Base-by-base conservation (phyloP, 2,329 filamentous ascomycete species). In the Penicillium sp. region DNA sequence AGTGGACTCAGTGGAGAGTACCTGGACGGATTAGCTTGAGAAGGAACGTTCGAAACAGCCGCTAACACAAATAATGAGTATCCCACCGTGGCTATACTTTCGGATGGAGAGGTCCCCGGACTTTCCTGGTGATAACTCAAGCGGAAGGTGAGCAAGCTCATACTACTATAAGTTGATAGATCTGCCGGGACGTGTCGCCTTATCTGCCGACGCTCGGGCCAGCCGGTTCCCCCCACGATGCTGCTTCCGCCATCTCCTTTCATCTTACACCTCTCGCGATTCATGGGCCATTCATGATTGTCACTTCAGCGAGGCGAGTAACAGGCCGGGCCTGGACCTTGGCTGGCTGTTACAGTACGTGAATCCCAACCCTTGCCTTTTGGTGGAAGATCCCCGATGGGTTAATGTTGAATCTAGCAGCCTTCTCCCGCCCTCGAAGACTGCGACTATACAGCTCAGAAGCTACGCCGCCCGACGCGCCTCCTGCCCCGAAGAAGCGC, bases 311-410 rank as follows among this genome's bases (percentile, higher is more conserved):
- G 56, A 73, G 70, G 71, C 71, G 72, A 67, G 71, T 73, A 64
- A 71, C 73, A 63, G 73, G 74, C 70, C 70, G 64, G 62, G 66
- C 66, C 57, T 73, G 75, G 74, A 71, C 73, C 63, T 67, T 72
- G 68, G 68, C 70, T 57, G 67, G 73, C 59, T 66, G 66, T 66
- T 72, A 70, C 64, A 67, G 75, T 77, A 72, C 48, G 73, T 68
- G 35, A 22, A 43, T 19, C 52, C 33, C 45, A 33, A 46, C 58
- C 48, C 31, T 51, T 29, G 3, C 27, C 27, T 33, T 41, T 43
- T 64, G 62, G 62, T 58, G 53, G 55, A 55, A 29, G 26, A 24
- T 51, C 56, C 31, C 39, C 22, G 9, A 39, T 22, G 27, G 16
- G 44, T 52, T 55, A 57, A 65, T 52, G 37, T 44, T n/a, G 45